A percentile compares a stretch with the other conserved stretches of the same genome.
phyloP scores from a whole-genome alignment of 495 filamentous ascomycete genomes.

The Penicillium tannophilum region DNA sequence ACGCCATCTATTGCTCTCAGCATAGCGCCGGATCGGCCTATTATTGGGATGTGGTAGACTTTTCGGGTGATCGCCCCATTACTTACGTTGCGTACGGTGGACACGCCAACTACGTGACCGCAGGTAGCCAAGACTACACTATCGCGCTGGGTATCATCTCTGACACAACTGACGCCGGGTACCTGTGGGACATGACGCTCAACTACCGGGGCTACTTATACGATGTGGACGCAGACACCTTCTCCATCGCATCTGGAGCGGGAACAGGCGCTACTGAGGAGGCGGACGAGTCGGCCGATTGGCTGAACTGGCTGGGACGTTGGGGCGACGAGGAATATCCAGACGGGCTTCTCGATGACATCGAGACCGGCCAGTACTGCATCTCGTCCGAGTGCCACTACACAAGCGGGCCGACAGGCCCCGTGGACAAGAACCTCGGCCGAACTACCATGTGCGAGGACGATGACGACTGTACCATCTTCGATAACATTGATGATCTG shows the following conservation, averaged over 20 bases:
- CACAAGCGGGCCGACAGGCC: slow-evolving; percentile 10
- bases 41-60: slow-evolving; percentile 12
- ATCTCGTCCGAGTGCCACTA: slow-evolving; percentile 11
- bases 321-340: slow-evolving; percentile 11
- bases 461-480: slow-evolving; percentile 13
- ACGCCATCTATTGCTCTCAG: slow-evolving; percentile 10
- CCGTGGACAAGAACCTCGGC: slow-evolving; percentile 9
- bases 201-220: slow-evolving; percentile 11
- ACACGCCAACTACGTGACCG: slow-evolving; percentile 12
- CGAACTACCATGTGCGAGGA: slow-evolving; percentile 11
- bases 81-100: slow-evolving; percentile 13
- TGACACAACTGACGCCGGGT: slow-evolving; percentile 7
- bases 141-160: slow-evolving; percentile 10
- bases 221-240: slow-evolving; percentile 2
- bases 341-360: slow-evolving; percentile 7
- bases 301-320: slow-evolving; percentile 8
- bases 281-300: slow-evolving; percentile 6
- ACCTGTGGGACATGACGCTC: slow-evolving; percentile 12
- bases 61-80: slow-evolving; percentile 7
- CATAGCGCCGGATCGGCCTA: slow-evolving; percentile 12
- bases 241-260: slow-evolving; percentile 4
- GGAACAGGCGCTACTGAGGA: slow-evolving; percentile 9
- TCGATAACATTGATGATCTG: slow-evolving; percentile 6
- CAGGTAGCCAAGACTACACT: slow-evolving; percentile 11
- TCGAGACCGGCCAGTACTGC: slow-evolving; percentile 13